Evolutionary conservation across 1,284 basidiomycete genomes (phyloP).

Genomic region (Sporisorium scitamineum): DNA sequence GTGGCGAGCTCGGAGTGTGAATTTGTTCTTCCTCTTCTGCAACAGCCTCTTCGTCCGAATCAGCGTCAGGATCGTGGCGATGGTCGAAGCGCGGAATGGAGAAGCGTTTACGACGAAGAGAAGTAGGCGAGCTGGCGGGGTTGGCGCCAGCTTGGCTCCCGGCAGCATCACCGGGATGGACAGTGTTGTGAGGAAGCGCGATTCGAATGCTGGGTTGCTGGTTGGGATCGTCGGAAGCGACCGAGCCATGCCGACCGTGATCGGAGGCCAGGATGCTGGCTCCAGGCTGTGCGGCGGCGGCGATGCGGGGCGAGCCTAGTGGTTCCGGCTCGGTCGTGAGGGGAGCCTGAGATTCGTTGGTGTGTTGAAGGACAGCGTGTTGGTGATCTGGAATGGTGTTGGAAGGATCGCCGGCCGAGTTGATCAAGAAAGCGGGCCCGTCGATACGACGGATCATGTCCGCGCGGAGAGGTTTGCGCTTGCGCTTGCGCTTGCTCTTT

Average conservation of each 20-base stretch:
- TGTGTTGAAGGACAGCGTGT: not conserved
- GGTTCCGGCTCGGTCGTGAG: conserved; percentile 19
- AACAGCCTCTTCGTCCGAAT: conserved; percentile 30
- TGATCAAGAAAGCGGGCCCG: conserved; percentile 66
- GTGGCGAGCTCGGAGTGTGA: conserved; percentile 16
- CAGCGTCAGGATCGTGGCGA: conserved; percentile 37
- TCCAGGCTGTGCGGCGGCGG: conserved; percentile 12
- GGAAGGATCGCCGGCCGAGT: conserved; percentile 56
- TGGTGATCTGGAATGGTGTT: conserved; percentile 39
- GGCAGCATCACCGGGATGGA: not conserved
- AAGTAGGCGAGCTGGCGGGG: not conserved
- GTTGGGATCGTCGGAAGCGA: conserved; percentile 7
- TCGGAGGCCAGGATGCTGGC: conserved; percentile 29
- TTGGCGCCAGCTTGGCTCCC: not conserved
- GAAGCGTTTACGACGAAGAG: conserved; percentile 16
- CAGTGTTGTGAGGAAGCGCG: conserved; percentile 23
- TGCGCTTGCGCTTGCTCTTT: conserved; percentile 47
- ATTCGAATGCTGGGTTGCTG: conserved; percentile 47
- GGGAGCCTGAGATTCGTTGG: not conserved
- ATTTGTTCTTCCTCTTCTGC: conserved; percentile 9
- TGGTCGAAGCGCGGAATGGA: conserved; percentile 42
- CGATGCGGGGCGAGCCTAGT: conserved; percentile 3
- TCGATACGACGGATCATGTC: conserved; percentile 68
- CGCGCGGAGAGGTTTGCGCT: conserved; percentile 58
- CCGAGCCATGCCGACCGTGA: conserved; percentile 3